Percentiles rank a stretch among this genome's conserved stretches.
Conservation (phyloP, 352 stramenopile genomes). For the Plasmopara viticola region DNA sequence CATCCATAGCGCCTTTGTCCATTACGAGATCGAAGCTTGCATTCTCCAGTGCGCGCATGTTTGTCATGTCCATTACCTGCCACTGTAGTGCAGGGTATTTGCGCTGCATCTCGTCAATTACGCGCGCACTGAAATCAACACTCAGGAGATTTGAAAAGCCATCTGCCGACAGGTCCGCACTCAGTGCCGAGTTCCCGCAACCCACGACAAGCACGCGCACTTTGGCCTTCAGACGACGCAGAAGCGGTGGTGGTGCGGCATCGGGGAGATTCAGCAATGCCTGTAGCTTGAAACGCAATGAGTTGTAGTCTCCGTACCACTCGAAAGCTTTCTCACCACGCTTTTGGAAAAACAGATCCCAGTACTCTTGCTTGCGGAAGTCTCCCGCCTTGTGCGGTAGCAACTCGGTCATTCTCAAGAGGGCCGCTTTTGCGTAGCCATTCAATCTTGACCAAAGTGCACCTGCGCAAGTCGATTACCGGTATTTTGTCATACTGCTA, state of each 20-base stretch:
- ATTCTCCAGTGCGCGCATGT: slow-evolving; percentile 35
- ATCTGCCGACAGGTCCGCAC: slow-evolving; percentile 44
- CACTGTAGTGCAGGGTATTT: slow-evolving; percentile 55
- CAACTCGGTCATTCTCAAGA: slow-evolving; percentile 26
- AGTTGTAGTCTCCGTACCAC: slow-evolving; percentile 66
- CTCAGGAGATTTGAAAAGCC: slow-evolving; percentile 53
- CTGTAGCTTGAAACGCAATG: slow-evolving; percentile 34
- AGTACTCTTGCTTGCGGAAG: slow-evolving; percentile 69
- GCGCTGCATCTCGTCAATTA: slow-evolving; percentile 73
- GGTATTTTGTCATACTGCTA: background rate
- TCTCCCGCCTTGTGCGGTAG: slow-evolving; percentile 44
- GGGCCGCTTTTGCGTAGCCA: slow-evolving; percentile 4
- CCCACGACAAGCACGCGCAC: slow-evolving; percentile 64
- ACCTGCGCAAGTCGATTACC: slow-evolving; percentile 7
- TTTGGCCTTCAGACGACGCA: slow-evolving; percentile 30
- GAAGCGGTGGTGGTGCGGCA: slow-evolving; percentile 19
- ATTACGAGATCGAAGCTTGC: slow-evolving; percentile 67
- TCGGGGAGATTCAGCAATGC: slow-evolving; percentile 23
- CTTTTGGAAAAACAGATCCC: slow-evolving; percentile 68
- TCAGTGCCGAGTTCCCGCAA: slow-evolving; percentile 75
- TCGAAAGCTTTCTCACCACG: slow-evolving; percentile 69
- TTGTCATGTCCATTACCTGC: slow-evolving; percentile 78
- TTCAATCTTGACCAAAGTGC: slow-evolving; percentile 1
- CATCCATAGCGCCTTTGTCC: slow-evolving; percentile 80
- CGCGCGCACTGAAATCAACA: slow-evolving; percentile 67